A percentile compares a stretch with the other conserved stretches of the same genome.
phyloP scores from a whole-genome alignment of 2,329 filamentous ascomycete genomes.

The Elsinoe perseae region DNA sequence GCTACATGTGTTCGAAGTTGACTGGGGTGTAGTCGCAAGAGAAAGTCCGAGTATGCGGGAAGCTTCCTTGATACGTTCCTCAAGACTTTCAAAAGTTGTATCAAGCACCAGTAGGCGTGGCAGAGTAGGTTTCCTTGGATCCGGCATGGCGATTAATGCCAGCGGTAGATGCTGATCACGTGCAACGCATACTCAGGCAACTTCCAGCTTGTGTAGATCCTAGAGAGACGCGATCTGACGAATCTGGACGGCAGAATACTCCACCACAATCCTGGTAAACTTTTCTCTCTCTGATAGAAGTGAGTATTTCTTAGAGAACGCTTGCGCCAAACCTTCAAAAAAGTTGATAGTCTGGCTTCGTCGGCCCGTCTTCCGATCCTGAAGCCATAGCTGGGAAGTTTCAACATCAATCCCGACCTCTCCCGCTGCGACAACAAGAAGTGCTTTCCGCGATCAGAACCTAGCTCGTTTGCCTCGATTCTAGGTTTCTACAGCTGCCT shows the following conservation, averaged over 20 bases:
- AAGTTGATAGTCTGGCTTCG: background rate
- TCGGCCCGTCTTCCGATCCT: background rate
- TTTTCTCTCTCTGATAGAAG: no score
- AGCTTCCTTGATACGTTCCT: constrained; percentile 36
- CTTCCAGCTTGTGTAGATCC: no score
- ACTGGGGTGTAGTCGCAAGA: constrained; percentile 14
- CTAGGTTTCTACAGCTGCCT: background rate
- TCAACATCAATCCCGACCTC: constrained; percentile 8
- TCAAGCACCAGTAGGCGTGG: constrained; percentile 35
- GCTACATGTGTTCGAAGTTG: background rate
- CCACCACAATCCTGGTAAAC: no score
- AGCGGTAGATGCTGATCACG: background rate
- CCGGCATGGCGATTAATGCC: background rate
- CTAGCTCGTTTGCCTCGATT: background rate
- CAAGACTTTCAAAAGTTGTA: constrained; percentile 30
- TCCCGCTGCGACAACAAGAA: constrained; percentile 4
- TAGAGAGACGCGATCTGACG: no score
- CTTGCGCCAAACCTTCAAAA: background rate
- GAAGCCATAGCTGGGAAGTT: background rate
- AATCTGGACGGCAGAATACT: no score
- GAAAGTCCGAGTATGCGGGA: constrained; percentile 32
- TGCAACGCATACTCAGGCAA: background rate
- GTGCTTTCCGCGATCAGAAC: background rate
- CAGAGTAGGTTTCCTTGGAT: constrained; percentile 15
- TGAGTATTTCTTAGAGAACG: no score